A percentile compares a stretch with the other conserved stretches of the same genome.
Conservation (phyloP, 2,329 filamentous ascomycete species). For the Pseudogymnoascus sp. region DNA sequence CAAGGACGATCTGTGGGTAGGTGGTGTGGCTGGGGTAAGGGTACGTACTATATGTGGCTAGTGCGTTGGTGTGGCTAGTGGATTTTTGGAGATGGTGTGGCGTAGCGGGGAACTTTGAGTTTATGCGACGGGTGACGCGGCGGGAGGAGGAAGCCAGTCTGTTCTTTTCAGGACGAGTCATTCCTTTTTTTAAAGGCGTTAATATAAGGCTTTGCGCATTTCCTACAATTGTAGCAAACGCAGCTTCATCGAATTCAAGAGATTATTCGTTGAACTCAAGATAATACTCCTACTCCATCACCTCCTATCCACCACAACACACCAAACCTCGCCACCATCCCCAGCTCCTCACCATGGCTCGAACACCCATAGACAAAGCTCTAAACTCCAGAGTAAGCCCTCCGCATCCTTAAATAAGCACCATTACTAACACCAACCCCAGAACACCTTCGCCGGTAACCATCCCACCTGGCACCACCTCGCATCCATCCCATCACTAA, state of each 20-base stretch:
- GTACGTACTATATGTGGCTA: slow-evolving; percentile 7
- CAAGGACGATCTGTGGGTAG: slow-evolving; percentile 8
- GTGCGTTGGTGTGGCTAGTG: slow-evolving; percentile 1
- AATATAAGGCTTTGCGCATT: neutral
- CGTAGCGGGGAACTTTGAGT: neutral
- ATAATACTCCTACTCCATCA: neutral
- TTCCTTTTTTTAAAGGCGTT: neutral
- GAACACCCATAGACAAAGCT: slow-evolving; percentile 59
- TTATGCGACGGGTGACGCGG: slow-evolving; percentile 7
- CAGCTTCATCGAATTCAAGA: neutral
- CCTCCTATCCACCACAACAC: neutral
- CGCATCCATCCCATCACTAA: slow-evolving; percentile 11
- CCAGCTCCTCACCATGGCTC: slow-evolving; percentile 41
- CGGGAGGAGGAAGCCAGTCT: slow-evolving; percentile 2
- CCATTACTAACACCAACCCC: slow-evolving; percentile 15
- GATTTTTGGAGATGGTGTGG: neutral
- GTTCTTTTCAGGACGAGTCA: slow-evolving; percentile 9
- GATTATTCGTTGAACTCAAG: neutral
- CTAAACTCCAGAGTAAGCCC: slow-evolving; percentile 60
- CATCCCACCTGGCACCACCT: neutral
- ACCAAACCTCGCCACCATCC: slow-evolving; percentile 1
- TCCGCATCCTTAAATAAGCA: neutral
- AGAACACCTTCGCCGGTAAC: slow-evolving; percentile 67
- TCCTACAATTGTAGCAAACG: neutral
- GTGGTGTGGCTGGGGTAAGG: slow-evolving; percentile 8